These are phyloP conservation scores for Hemileccinum rubropunctum DNA, from an alignment of 768 basidiomycete species.

Conservation along the genomic window DNA sequence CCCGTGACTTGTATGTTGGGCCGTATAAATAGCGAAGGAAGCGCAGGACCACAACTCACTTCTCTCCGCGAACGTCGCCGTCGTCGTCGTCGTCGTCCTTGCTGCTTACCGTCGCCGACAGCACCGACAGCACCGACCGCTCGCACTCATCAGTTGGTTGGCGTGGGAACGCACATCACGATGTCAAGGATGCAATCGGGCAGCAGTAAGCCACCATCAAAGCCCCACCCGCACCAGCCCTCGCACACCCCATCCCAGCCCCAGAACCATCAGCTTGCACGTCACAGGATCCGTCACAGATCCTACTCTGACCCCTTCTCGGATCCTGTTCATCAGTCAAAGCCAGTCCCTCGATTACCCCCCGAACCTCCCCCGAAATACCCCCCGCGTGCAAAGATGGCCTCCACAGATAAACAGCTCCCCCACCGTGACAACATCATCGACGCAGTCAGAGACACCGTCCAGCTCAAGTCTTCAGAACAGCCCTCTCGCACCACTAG, in stretches of 20 bases:
- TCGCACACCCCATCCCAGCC: slow-evolving; percentile 6
- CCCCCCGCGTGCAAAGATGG: slow-evolving; percentile 23
- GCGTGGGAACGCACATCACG: slow-evolving; percentile 26
- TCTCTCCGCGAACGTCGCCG: background rate
- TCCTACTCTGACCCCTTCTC: slow-evolving; percentile 55
- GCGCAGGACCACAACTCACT: background rate
- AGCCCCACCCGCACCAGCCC: slow-evolving; percentile 6
- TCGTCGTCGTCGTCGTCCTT: slow-evolving; percentile 4
- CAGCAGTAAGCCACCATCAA: slow-evolving; percentile 28
- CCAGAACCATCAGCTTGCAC: slow-evolving; percentile 21
- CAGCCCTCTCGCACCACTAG: slow-evolving; percentile 45
- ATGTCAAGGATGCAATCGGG: slow-evolving; percentile 20
- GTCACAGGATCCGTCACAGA: slow-evolving; percentile 38
- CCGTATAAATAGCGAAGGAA: slow-evolving; percentile 26
- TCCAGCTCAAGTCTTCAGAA: slow-evolving; percentile 48
- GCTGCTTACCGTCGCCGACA: slow-evolving; percentile 9
- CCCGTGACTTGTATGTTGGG: slow-evolving; percentile 1
- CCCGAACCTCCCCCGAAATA: slow-evolving; percentile 33
- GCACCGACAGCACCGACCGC: slow-evolving; percentile 6
- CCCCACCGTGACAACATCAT: slow-evolving; percentile 43
- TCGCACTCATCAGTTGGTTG: background rate
- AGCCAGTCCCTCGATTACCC: slow-evolving; percentile 42
- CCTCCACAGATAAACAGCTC: slow-evolving; percentile 30
- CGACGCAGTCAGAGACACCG: slow-evolving; percentile 69
- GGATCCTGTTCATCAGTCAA: slow-evolving; percentile 34